Conservation (phyloP, 257 asterid species). For the Fraxinus pennsylvanica region DNA sequence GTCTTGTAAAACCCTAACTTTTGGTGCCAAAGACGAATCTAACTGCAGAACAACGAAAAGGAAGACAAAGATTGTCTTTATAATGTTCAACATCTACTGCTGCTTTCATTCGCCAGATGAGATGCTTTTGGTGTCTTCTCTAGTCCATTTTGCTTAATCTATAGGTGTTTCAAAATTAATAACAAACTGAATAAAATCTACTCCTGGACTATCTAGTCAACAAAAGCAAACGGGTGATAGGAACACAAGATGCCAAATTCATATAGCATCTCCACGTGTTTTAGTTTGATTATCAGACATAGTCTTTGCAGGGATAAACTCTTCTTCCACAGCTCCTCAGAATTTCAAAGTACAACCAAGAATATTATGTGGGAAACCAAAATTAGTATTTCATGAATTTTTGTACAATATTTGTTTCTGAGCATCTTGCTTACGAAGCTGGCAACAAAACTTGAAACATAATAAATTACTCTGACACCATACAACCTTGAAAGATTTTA, state of each 20-base stretch:
- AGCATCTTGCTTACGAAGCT: background rate
- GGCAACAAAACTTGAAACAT: background rate
- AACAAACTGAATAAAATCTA: no score
- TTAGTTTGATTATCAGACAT: background rate
- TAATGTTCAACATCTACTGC: constrained; percentile 4
- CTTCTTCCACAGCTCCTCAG: background rate
- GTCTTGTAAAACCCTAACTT: constrained; percentile 36
- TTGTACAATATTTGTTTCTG: background rate
- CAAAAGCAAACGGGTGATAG: background rate
- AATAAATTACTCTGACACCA: background rate
- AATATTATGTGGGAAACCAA: background rate
- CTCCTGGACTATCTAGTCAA: no score
- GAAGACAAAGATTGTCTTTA: background rate
- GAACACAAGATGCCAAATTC: background rate
- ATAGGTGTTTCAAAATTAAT: no score
- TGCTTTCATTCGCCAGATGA: background rate
- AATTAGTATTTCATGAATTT: background rate
- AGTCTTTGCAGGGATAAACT: background rate
- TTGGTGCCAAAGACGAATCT: background rate
- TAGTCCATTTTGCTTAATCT: no score
- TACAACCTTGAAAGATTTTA: background rate
- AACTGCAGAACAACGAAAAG: background rate
- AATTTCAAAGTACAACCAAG: background rate
- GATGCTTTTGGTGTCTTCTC: background rate
- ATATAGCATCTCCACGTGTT: background rate